phyloP scores from a whole-genome alignment of 1,284 basidiomycete species.

The Pseudozyma flocculosa region DNA sequence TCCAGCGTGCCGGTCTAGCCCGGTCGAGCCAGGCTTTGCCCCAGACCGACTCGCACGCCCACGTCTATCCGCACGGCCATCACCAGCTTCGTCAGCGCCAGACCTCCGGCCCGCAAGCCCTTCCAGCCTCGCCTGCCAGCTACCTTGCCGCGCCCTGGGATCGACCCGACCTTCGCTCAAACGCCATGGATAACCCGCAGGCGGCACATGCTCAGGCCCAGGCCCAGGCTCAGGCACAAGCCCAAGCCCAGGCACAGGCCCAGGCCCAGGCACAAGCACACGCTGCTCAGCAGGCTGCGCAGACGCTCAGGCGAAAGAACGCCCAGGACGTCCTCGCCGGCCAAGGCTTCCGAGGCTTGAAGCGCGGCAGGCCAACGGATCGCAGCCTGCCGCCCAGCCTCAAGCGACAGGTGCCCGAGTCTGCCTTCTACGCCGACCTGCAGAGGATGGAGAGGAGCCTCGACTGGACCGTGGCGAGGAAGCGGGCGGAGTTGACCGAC shows the following conservation, averaged over 20 bases:
- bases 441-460: constrained; percentile 85
- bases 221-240: too few relatives aligned
- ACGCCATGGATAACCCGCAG: constrained; percentile 24
- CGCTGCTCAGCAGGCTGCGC: constrained; percentile 28
- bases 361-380: constrained; percentile 77
- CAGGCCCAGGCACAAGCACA: constrained; percentile 32
- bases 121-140: background rate
- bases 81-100: background rate
- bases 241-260: constrained; percentile 30
- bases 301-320: constrained; percentile 33
- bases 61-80: background rate
- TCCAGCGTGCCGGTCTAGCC: too few relatives aligned
- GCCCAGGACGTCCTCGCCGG: constrained; percentile 44
- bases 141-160: background rate
- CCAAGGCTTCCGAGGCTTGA: constrained; percentile 59
- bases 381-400: constrained; percentile 73
- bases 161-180: background rate
- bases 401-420: constrained; percentile 62
- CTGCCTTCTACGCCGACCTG: constrained; percentile 80
- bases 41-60: too few relatives aligned
- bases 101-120: background rate
- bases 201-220: constrained; percentile 26
- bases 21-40: too few relatives aligned
- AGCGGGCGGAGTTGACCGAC: constrained; percentile 71
- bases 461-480: constrained; percentile 92